Conservation (phyloP, 805 yeast species). For the Saturnispora besseyi region DNA sequence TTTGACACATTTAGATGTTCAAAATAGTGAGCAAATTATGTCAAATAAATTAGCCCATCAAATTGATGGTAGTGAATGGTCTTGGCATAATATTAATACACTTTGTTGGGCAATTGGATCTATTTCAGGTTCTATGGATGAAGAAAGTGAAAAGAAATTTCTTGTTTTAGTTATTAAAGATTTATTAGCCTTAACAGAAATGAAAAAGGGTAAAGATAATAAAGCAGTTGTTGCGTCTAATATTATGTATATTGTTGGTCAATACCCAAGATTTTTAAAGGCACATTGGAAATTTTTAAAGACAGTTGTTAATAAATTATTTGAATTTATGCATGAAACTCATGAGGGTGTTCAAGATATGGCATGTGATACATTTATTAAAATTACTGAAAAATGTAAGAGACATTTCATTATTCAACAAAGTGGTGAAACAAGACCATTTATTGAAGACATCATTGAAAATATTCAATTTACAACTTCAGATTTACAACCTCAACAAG, state of each 20-base stretch:
- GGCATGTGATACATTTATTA: constrained; percentile 99
- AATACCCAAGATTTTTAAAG: constrained; percentile 91
- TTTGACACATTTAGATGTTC: constrained; percentile 89
- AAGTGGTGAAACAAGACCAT: constrained; percentile 78
- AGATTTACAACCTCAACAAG: constrained; percentile 94
- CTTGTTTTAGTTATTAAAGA: constrained; percentile 91
- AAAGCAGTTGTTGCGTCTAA: constrained; percentile 99
- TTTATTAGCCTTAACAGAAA: constrained; percentile 81
- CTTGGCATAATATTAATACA: constrained; percentile 96
- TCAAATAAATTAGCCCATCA: constrained; percentile 83
- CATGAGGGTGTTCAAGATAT: constrained; percentile 99
- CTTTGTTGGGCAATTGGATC: constrained; percentile 99
- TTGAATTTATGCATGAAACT: constrained; percentile 99
- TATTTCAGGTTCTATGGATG: constrained; percentile 97
- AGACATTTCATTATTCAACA: constrained; percentile 89
- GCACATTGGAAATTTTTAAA: constrained; percentile 98
- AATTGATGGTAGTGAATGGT: constrained; percentile 96
- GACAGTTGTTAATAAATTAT: constrained; percentile 89
- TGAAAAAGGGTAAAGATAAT: constrained; percentile 95
- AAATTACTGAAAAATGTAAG: constrained; percentile 90
- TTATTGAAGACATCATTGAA: constrained; percentile 79
- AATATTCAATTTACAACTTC: constrained; percentile 80
- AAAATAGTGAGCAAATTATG: constrained; percentile 92
- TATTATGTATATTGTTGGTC: constrained; percentile 99
- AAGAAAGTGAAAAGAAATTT: constrained; percentile 92